These are phyloP conservation scores for Trifolium fragiferum DNA, from an alignment of 306 rosid genomes.

Conservation along the genomic window DNA sequence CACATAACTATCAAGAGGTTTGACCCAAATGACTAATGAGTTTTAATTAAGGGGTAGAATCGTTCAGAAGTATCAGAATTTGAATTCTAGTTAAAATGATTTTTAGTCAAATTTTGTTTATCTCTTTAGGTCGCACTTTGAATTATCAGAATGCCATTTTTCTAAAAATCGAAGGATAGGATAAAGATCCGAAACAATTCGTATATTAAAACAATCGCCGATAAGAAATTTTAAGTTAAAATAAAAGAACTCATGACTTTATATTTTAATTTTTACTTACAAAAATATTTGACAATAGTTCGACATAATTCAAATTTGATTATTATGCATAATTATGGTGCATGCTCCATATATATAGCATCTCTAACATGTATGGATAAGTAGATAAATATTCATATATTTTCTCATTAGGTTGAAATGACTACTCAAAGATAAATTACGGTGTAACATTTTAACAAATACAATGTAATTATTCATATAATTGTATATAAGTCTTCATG, in stretches of 20 bases:
- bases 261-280: neutral
- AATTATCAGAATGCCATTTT: neutral
- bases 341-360: neutral
- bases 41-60: neutral
- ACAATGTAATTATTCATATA: neutral
- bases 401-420: neutral
- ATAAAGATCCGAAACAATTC: too few species aligned
- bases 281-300: neutral
- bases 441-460: neutral
- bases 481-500: neutral
- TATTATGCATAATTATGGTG: neutral
- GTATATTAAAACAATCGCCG: neutral
- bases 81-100: neutral
- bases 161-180: neutral
- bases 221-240: neutral
- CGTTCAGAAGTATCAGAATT: rapidly evolving
- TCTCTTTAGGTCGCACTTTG: rapidly evolving
- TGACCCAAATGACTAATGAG: neutral
- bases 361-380: neutral
- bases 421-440: neutral
- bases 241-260: neutral
- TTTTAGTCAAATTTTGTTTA: neutral
- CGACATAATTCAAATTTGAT: neutral
- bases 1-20: neutral
- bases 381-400: too few species aligned